Evolutionary conservation across 2,329 filamentous ascomycete genomes (phyloP).

Genomic region (Coniochaeta sp.): DNA sequence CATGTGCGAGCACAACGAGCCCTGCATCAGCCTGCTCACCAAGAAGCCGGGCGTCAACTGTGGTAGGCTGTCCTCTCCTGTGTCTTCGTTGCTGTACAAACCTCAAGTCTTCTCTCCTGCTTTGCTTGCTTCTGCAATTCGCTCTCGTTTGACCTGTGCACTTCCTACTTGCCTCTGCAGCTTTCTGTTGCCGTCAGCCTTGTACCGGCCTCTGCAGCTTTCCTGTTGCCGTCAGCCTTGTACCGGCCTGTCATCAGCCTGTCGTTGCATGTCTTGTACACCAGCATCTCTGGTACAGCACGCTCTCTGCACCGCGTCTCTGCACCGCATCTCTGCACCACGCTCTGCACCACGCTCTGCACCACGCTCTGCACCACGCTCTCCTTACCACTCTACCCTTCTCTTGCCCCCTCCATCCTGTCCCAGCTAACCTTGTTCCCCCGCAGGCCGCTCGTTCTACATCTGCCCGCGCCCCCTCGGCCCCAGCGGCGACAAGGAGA

Average conservation of each 20-base stretch:
- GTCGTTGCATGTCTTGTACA: too few relatives aligned
- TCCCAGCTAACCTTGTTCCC: neutral
- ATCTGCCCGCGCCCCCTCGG: slow-evolving; percentile 68
- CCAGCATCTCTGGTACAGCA: too few relatives aligned
- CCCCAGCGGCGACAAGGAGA: slow-evolving; percentile 78
- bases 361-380: neutral
- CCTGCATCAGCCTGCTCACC: slow-evolving; percentile 74
- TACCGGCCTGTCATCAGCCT: too few relatives aligned
- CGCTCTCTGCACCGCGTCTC: too few relatives aligned
- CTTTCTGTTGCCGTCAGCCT: too few relatives aligned
- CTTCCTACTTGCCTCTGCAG: too few relatives aligned
- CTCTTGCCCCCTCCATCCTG: neutral
- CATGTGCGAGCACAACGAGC: slow-evolving; percentile 80
- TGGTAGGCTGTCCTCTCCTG: slow-evolving; percentile 36
- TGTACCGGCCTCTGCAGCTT: too few relatives aligned
- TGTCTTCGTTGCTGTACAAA: neutral
- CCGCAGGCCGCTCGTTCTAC: slow-evolving; percentile 52
- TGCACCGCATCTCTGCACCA: too few relatives aligned
- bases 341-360: too few relatives aligned
- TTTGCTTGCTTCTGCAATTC: too few relatives aligned
- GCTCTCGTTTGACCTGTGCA: too few relatives aligned
- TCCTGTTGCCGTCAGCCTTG: too few relatives aligned
- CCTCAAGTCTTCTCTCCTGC: neutral
- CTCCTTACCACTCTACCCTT: neutral
- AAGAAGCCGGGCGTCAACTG: slow-evolving; percentile 85